Base-by-base conservation (phyloP, 768 basidiomycete genomes). In the Lactifluus piperatus region DNA sequence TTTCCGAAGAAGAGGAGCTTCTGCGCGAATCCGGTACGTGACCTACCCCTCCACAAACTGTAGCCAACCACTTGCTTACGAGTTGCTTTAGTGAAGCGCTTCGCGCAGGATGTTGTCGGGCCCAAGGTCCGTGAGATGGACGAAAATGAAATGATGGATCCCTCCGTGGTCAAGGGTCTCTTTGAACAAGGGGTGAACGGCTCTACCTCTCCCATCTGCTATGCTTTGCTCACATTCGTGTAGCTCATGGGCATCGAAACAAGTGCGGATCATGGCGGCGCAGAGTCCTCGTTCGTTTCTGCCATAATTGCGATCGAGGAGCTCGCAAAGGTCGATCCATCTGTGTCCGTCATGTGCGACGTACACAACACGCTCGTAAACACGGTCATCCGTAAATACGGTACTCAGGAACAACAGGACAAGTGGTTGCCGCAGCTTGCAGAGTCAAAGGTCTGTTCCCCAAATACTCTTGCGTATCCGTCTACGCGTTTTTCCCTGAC, bases 201-300 rank as follows among this genome's bases (percentile, higher is more conserved):
- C 34, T 37, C 39, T n/a, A n/a, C n/a, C 43, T 13, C 14, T 11
- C 39, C 29, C 14, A 36, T 57, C 49, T 18, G 18, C 55, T 44
- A 24, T 37, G 39, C 51, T 45, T 30, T 29, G 41, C 43, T 59
- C 43, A 51, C 37, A 20, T 52, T 32, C 18, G 20, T 26, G 36
- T 47, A 97, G 93, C 81, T 98, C 48, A 99, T 99, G 97, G 95
- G 91, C 37, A 95, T 99, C 58, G 97, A 98, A 74, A 97, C 92
- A 7, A 80, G 79, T 49, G 79, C 81, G 18, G 91, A 86, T 24
- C 80, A 89, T 58, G 90, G 88, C 4, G 97, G 97, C 36, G 79
- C 94, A 4, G 94, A 88, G 67, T 86, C 82, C 30, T 92, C 91
- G 2, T 99, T 99, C 73, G 97, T 88, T 0, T 85, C 91, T 1